Conservation (phyloP, 2,329 filamentous ascomycete genomes). For the Arthrocladium fulminans region DNA sequence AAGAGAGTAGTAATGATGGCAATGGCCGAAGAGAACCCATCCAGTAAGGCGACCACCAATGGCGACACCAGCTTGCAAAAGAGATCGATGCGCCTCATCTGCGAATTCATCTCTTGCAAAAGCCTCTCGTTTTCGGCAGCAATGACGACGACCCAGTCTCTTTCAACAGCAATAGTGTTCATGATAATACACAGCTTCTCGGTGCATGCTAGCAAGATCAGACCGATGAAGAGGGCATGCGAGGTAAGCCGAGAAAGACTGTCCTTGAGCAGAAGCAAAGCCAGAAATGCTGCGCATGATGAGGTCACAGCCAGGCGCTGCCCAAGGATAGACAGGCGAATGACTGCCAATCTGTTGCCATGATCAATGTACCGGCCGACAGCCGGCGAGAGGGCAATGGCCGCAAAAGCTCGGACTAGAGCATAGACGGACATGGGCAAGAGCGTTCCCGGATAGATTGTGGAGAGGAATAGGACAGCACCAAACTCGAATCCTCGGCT, state of each 20-base stretch:
- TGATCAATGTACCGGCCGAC: constrained; percentile 54
- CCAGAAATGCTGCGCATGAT: constrained; percentile 41
- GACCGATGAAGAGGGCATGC: constrained; percentile 16
- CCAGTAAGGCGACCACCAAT: constrained; percentile 42
- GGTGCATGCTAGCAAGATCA: constrained; percentile 51
- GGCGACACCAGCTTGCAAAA: constrained; percentile 49
- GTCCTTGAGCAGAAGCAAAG: constrained; percentile 22
- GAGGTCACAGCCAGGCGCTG: constrained; percentile 36
- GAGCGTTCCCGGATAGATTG: constrained; percentile 50
- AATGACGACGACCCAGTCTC: constrained; percentile 51
- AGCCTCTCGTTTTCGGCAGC: constrained; percentile 29
- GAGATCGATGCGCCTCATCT: constrained; percentile 50
- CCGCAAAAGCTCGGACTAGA: constrained; percentile 49
- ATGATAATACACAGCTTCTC: constrained; percentile 59
- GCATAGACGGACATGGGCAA: constrained; percentile 63
- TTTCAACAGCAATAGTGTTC: constrained; percentile 61
- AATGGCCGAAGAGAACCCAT: constrained; percentile 34
- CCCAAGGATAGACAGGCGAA: constrained; percentile 43
- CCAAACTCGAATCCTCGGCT: constrained; percentile 57
- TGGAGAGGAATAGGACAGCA: constrained; percentile 50
- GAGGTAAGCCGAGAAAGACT: background rate
- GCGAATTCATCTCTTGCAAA: constrained; percentile 43
- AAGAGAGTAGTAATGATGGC: constrained; percentile 41
- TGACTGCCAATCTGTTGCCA: constrained; percentile 42
- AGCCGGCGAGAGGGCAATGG: constrained; percentile 49